Base-by-base conservation (phyloP, 495 filamentous ascomycete species). In the Jackrogersella multiformis region DNA sequence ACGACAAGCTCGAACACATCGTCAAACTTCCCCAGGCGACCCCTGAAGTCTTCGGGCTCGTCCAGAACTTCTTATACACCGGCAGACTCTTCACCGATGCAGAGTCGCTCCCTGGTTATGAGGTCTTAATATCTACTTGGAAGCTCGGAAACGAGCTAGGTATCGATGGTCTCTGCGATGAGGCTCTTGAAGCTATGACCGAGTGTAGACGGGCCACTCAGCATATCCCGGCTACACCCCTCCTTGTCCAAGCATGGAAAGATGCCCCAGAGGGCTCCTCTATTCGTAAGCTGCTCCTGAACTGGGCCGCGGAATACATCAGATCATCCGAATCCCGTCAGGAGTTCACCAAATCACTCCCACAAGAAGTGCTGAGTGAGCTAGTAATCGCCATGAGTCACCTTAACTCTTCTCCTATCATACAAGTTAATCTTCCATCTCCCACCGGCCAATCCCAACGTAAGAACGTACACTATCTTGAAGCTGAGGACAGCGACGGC, bases 261-360 rank as follows among this genome's bases (percentile, higher is more conserved):
- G 82, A 85, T 48, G 84, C 82, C 4, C 82, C 84, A 0, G 82
- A 84, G 57, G 84, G 82, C 26, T 85, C 82, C 7, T 77, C 80
- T 12, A 82, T 86, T 34, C 77, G 84, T n/a, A 76, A 74, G 41
- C 79, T 86, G 20, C 77, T 86, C 13, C 75, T 85, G 12, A 73
- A 72, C n/a, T 86, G 84, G 84, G 83, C 83, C 13, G 83, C 83
- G 3, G 84, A 86, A 58, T 84, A 86, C 54, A 84, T 85, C 74
- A 68, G 80, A 62, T 82, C 82, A 1, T 81, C 81, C 7, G 79
- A 81, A 7, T 74, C 78, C 4, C 77, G 82, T 3, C 76, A 79
- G 16, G 78, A 81, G 54, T 86, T 86, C 53, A 83, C 79, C 15
- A 77, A 81, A 42, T 80, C 83, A 5, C 78, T 86, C 1, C 84